phyloP scores from a whole-genome alignment of 2,329 filamentous ascomycete genomes.

The Cadophora sp. region DNA sequence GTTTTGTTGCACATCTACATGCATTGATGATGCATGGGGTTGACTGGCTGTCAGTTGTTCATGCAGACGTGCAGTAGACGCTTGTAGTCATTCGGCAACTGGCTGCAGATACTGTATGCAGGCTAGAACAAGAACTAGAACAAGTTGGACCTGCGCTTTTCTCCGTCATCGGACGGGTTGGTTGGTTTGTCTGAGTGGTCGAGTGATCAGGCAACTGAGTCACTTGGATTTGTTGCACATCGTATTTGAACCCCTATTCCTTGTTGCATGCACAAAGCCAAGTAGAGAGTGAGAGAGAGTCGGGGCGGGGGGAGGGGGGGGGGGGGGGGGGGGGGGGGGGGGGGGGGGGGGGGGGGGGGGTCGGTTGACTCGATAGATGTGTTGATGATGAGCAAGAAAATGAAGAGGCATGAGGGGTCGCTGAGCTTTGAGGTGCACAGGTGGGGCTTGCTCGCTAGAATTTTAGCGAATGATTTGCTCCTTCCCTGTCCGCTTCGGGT shows the following conservation, averaged over 20 bases:
- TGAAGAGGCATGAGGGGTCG: neutral
- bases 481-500: too few species aligned
- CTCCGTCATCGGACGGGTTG: conserved; percentile 10
- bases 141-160: neutral
- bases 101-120: neutral
- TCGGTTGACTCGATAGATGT: conserved; percentile 1
- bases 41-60: conserved; percentile 14
- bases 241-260: conserved; percentile 8
- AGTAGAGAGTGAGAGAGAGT: neutral
- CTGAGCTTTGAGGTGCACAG: neutral
- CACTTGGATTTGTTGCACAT: conserved; percentile 11
- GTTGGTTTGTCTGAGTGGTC: conserved; percentile 10
- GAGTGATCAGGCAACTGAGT: conserved; percentile 11
- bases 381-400: neutral
- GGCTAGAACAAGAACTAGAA: too few species aligned
- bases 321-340: too few species aligned
- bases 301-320: conserved; percentile 1
- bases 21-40: conserved; percentile 11
- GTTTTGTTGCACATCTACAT: conserved; percentile 20
- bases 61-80: conserved; percentile 12
- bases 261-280: neutral
- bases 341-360: too few species aligned
- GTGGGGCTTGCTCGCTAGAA: neutral
- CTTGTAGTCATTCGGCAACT: conserved; percentile 16
- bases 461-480: neutral